Evolutionary conservation across 345 rosid genomes (phyloP).

Genomic region (Citrus sp.): DNA sequence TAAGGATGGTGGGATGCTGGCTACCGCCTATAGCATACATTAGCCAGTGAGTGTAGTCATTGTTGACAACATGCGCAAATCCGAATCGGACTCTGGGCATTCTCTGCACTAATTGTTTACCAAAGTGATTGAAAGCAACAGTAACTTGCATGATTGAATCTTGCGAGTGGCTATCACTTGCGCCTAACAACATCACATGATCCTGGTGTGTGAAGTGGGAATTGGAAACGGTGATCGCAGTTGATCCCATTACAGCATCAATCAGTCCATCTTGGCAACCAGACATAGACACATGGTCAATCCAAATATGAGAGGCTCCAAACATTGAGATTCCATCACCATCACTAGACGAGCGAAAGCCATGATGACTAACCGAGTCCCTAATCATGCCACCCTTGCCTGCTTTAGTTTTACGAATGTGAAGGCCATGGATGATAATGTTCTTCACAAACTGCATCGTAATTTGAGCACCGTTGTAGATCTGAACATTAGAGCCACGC

Average conservation of each 20-base stretch:
- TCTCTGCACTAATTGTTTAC: conserved; percentile 39
- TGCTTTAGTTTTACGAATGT: conserved; percentile 7
- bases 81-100: conserved; percentile 44
- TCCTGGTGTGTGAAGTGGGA: conserved; percentile 36
- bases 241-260: conserved; percentile 35
- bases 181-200: conserved; percentile 43
- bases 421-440: conserved; percentile 28
- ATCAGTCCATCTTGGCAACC: conserved; percentile 41
- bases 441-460: conserved; percentile 18
- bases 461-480: conserved; percentile 22
- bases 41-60: conserved; percentile 44
- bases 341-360: conserved; percentile 24
- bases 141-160: conserved; percentile 43
- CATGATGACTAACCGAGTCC: conserved; percentile 22
- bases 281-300: conserved; percentile 42
- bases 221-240: conserved; percentile 47
- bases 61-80: conserved; percentile 41
- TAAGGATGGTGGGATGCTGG: conserved; percentile 40
- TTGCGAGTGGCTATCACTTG: conserved; percentile 18
- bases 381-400: conserved; percentile 28
- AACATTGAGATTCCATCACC: conserved; percentile 45
- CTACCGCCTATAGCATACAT: conserved; percentile 60
- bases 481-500: conserved; percentile 22
- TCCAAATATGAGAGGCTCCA: conserved; percentile 35
- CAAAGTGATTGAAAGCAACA: conserved; percentile 46